Evolutionary conservation across 768 basidiomycete genomes (phyloP).

Genomic region (Lentinula aciculospora): DNA sequence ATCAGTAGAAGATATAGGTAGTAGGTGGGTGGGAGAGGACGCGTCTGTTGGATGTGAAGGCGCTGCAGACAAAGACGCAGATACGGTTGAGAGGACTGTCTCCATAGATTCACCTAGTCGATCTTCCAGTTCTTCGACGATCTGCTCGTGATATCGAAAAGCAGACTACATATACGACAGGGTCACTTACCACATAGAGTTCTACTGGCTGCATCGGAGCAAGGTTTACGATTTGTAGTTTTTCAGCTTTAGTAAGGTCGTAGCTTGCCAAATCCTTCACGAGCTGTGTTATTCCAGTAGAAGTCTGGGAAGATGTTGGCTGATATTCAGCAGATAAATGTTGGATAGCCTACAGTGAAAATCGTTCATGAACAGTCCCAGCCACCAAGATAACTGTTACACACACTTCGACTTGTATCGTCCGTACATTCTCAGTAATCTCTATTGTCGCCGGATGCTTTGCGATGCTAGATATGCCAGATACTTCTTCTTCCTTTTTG

Average conservation of each 20-base stretch:
- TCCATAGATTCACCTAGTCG: constrained; percentile 68
- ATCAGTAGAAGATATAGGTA: background rate
- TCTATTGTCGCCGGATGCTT: constrained; percentile 40
- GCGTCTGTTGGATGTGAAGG: background rate
- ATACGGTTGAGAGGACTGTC: constrained; percentile 56
- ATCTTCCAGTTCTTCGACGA: constrained; percentile 88
- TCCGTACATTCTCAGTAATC: constrained; percentile 75
- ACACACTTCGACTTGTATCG: constrained; percentile 78
- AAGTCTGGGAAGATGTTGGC: constrained; percentile 60
- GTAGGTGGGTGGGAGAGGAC: background rate
- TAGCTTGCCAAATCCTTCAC: constrained; percentile 62
- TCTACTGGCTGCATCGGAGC: constrained; percentile 79
- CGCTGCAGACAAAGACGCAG: constrained; percentile 27
- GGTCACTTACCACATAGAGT: constrained; percentile 71
- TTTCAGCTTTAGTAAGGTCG: constrained; percentile 85
- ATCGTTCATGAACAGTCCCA: background rate
- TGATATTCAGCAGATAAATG: constrained; percentile 76
- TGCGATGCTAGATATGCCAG: constrained; percentile 25
- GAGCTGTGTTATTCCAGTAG: constrained; percentile 57
- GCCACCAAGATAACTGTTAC: background rate
- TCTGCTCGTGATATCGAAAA: constrained; percentile 36
- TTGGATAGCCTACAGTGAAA: constrained; percentile 62
- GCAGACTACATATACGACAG: background rate
- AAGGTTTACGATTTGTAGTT: constrained; percentile 88
- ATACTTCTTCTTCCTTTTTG: constrained; percentile 70